Evolutionary conservation across 1,284 basidiomycete genomes (phyloP).

Genomic region (Malassezia yamatoensis): DNA sequence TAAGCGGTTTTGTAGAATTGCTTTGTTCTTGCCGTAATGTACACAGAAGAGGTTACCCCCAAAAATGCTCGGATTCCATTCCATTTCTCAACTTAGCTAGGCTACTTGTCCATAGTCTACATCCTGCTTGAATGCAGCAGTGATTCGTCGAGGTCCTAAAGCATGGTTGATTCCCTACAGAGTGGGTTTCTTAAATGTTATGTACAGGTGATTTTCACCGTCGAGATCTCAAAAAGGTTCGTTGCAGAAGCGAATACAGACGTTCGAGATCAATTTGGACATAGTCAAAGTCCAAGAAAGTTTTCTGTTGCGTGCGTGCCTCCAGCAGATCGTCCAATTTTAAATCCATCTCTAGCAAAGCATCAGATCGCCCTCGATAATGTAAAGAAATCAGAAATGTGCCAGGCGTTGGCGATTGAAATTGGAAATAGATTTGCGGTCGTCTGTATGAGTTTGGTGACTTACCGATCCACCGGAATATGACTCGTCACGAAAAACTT

Average conservation of each 20-base stretch:
- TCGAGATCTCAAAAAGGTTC: not conserved
- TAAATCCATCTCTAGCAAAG: conserved; percentile 98
- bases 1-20: conserved; percentile 50
- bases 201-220: not conserved
- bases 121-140: too few species aligned
- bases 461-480: conserved; percentile 71
- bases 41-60: conserved; percentile 15
- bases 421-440: conserved; percentile 96
- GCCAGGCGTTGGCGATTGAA: conserved; percentile 90
- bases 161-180: too few species aligned
- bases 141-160: too few species aligned
- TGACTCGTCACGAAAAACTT: conserved; percentile 98
- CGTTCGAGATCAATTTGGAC: conserved; percentile 94
- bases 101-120: too few species aligned
- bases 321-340: conserved; percentile 97
- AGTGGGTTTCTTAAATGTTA: not conserved
- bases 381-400: conserved; percentile 97
- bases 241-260: conserved; percentile 62
- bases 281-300: conserved; percentile 87
- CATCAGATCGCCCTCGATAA: conserved; percentile 98
- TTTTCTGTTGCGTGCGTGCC: conserved; percentile 97
- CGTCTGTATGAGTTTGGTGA: conserved; percentile 49
- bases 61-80: conserved; percentile 7
- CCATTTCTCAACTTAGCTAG: too few species aligned
- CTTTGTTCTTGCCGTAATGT: conserved; percentile 7